Base-by-base conservation (phyloP, 345 rosid genomes). In the Sisymbrium altissimum region DNA sequence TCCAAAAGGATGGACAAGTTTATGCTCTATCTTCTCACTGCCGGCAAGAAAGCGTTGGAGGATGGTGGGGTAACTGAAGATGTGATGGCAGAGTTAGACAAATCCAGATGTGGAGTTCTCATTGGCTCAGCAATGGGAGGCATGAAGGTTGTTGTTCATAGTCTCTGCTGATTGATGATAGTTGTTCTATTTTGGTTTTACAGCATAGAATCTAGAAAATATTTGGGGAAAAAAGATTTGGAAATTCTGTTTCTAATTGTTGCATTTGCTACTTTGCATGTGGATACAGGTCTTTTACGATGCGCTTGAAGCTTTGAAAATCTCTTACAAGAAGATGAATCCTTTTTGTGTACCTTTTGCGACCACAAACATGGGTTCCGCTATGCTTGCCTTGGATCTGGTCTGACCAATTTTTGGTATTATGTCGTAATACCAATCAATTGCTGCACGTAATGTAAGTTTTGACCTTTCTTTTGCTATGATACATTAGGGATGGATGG, bases 301-400 rank as follows among this genome's bases (percentile, higher is more conserved):
- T 84, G 94, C 90, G 13, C 81, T 94, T 77, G 96, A 91, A 81
- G 98, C 98, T 71, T 75, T 94, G 74, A 87, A 86, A 84, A 79
- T 88, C 79, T 89, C 96, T 21, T 88, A 94, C 79, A 85, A 63
- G 86, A 94, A 94, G 80, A 86, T 94, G 96, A 94, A 85, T 78
- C 98, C 95, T 55, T 94, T 94, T 64, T 89, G 92, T 53, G 94
- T 94, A 55, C 98, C 98, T 62, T 94, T 89, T 76, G 97, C 98
- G 3, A 89, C 96, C 49, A 91, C 98, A 74, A 94, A 94, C 77
- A 94, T 94, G 98, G 98, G 98, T 74, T 94, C 98, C 52, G 98
- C 98, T 9, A 89, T 94, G 96, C 96, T 94, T 72, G 98, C 96
- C 30, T 82, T 94, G 91, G 98, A 94, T 83, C 87, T 94, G 91